phyloP scores from a whole-genome alignment of 225 moss, liverwort and hornwort genomes.

The Climacium dendroides region DNA sequence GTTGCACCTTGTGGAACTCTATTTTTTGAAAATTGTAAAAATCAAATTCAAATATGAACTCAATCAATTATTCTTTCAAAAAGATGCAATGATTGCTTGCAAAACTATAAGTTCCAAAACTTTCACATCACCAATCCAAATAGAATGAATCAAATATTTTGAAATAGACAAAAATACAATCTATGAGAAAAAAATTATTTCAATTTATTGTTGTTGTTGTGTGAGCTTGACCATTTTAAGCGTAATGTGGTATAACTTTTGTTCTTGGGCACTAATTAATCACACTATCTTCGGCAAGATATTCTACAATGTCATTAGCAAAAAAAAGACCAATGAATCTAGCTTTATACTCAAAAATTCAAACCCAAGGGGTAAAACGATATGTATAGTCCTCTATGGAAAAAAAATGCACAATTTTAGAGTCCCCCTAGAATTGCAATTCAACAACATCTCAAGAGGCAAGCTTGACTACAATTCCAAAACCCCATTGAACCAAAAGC shows the following conservation, averaged over 20 bases:
- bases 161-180: neutral
- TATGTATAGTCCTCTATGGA: too few species aligned
- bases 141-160: neutral
- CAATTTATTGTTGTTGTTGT: neutral
- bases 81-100: neutral
- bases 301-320: neutral
- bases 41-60: rapidly evolving
- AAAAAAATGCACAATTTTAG: neutral
- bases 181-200: neutral
- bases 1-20: neutral
- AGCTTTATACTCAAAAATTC: neutral
- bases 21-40: neutral
- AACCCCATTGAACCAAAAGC: rapidly evolving
- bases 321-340: neutral
- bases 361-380: neutral
- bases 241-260: neutral
- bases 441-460: too few species aligned
- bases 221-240: rapidly evolving
- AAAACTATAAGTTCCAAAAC: neutral
- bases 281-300: too few species aligned
- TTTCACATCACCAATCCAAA: neutral
- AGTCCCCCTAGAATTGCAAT: rapidly evolving
- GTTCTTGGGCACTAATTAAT: rapidly evolving
- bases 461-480: rapidly evolving
- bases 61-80: neutral